A percentile compares a stretch with the other conserved stretches of the same genome.
Evolutionary conservation across 1,139 yeast genomes (phyloP).

Genomic region (Casaregolazyma suthepensis): DNA sequence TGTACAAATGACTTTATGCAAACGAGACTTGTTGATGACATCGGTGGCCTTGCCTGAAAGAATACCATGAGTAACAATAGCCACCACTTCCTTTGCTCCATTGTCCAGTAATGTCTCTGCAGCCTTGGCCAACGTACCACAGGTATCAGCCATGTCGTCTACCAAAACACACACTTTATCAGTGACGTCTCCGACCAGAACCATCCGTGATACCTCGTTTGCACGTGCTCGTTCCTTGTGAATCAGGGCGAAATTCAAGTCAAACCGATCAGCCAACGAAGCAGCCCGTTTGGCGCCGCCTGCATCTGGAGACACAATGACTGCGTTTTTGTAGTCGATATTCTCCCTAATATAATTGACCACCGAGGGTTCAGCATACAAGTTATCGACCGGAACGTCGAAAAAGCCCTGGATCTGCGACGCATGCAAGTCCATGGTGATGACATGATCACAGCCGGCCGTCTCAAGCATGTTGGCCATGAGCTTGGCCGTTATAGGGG

Average conservation of each 20-base stretch:
- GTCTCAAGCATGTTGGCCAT: constrained; percentile 94
- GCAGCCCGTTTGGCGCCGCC: constrained; percentile 99
- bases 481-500: constrained; percentile 94
- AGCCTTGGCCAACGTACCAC: constrained; percentile 95
- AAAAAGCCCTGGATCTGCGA: constrained; percentile 97
- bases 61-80: constrained; percentile 94
- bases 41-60: constrained; percentile 82
- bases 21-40: constrained; percentile 70
- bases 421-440: constrained; percentile 96
- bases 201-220: constrained; percentile 92
- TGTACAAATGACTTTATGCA: constrained; percentile 82
- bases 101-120: constrained; percentile 82
- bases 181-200: constrained; percentile 90
- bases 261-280: constrained; percentile 85
- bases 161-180: constrained; percentile 84
- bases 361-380: constrained; percentile 93
- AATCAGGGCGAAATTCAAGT: constrained; percentile 88
- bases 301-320: constrained; percentile 94
- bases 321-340: constrained; percentile 60
- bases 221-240: constrained; percentile 96
- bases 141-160: constrained; percentile 98
- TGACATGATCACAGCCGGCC: constrained; percentile 95
- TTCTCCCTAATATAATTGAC: constrained; percentile 79
- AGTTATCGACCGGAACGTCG: constrained; percentile 91
- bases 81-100: constrained; percentile 80